Base-by-base conservation (phyloP, 805 yeast genomes). In the Metschnikowia santaceciliae region DNA sequence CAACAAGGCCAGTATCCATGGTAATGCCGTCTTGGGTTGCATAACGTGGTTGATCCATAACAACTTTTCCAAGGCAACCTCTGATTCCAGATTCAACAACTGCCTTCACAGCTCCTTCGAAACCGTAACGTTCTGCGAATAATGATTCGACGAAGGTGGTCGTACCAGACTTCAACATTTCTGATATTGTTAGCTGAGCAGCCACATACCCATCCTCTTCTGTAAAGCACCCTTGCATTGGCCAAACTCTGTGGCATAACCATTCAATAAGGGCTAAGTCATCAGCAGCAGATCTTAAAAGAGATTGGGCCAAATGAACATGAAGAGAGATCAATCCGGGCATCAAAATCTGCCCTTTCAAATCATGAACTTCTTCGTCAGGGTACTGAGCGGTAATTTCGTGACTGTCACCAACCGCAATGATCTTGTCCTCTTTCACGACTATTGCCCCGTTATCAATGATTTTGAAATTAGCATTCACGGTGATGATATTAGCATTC, bases 11-110 rank as follows among this genome's bases (percentile, higher is more conserved):
- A 2, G 50, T 45, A 14, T 53, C 50, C 57, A 53, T 53, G 17
- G 55, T 54, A 23, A 53, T 42, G 2, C 55, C 58, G 15, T 53
- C 53, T 39, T 55, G 57, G 5, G 57, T 53, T 26, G 58, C 58
- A 26, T 55, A 55, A 5, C 58, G 56, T 10, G 58, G 58, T 35
- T 55, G 58, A 26, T 55, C 57, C 58, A 55, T 53, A 11, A 55
- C 57, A 14, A 53, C 57, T 26, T 54, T 55, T 32, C 58, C 55
- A 13, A 55, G 47, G 36, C 58, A 55, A 20, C 58, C 58, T 44
- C 58, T 38, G 35, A 55, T 53, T 8, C 56, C 58, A 4, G 58
- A 55, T 10, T 55, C 58, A 14, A 51, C 52, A 7, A 55, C 56
- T 6, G 58, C 55, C 26, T 49, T 46, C 30, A 53, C 57, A 11